phyloP scores from a whole-genome alignment of 1,284 basidiomycete species.

The Pseudozyma thailandica region DNA sequence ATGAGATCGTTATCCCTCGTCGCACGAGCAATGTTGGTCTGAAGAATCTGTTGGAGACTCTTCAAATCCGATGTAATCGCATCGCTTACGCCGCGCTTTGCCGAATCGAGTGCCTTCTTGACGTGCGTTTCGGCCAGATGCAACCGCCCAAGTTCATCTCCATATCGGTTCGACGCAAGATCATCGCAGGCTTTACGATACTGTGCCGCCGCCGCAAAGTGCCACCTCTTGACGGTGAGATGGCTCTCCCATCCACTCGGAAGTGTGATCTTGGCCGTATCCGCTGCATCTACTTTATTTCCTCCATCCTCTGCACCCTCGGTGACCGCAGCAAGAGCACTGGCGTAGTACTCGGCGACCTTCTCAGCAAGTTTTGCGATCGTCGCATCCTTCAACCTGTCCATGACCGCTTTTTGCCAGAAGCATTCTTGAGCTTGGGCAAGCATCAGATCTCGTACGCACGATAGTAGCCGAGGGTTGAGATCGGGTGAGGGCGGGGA shows the following conservation, averaged over 20 bases:
- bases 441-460: conserved; percentile 82
- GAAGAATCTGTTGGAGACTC: conserved; percentile 77
- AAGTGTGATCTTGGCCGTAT: conserved; percentile 29
- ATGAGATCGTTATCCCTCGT: conserved; percentile 92
- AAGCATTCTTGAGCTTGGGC: conserved; percentile 97
- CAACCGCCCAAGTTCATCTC: conserved; percentile 62
- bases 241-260: conserved; percentile 82
- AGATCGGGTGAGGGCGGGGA: conserved; percentile 48
- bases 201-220: conserved; percentile 90
- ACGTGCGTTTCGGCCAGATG: conserved; percentile 70
- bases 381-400: conserved; percentile 83
- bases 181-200: conserved; percentile 91
- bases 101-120: conserved; percentile 80
- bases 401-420: conserved; percentile 88
- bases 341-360: conserved; percentile 69
- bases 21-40: conserved; percentile 74
- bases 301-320: conserved; percentile 1
- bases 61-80: conserved; percentile 68
- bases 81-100: conserved; percentile 75
- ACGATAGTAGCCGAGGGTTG: conserved; percentile 74
- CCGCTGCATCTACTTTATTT: conserved; percentile 6
- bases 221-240: conserved; percentile 81
- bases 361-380: conserved; percentile 86
- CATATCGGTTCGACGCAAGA: conserved; percentile 76
- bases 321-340: conserved; percentile 32